phyloP scores from a whole-genome alignment of 495 filamentous ascomycete species.

The Annulohypoxylon maeteangense region DNA sequence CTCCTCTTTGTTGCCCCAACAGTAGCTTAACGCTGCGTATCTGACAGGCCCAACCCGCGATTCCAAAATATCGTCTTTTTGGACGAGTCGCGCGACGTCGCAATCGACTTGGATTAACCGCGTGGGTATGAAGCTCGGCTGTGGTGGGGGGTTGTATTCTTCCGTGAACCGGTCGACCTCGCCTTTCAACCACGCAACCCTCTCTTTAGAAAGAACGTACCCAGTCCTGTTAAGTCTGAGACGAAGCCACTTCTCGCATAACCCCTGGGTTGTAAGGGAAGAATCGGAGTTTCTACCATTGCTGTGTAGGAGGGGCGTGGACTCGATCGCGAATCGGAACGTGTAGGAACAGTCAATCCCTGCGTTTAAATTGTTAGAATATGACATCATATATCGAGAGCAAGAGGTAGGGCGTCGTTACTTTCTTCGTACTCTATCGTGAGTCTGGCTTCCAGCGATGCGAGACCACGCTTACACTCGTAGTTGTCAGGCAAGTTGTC shows the following conservation, averaged over 20 bases:
- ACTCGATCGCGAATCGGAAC: not conserved
- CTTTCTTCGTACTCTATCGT: not conserved
- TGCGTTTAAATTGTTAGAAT: not conserved
- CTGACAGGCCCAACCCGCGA: not conserved
- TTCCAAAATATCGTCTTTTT: not conserved
- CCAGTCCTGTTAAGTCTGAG: not conserved
- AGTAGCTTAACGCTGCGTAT: not conserved
- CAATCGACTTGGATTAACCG: not conserved
- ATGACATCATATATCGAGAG: not conserved
- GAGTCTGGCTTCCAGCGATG: not conserved
- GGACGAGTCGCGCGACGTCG: not conserved
- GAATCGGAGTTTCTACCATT: not conserved
- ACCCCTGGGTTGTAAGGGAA: not conserved
- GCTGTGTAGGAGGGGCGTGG: not conserved
- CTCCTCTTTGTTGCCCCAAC: not conserved
- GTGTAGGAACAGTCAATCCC: not conserved
- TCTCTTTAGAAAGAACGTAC: not conserved
- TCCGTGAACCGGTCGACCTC: not conserved
- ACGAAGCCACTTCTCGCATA: not conserved
- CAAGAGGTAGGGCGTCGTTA: not conserved
- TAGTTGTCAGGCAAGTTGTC: not conserved
- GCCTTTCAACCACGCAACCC: not conserved
- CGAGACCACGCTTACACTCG: not conserved
- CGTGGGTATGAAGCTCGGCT: not conserved
- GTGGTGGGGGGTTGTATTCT: not conserved